These are phyloP conservation scores for Chamaenerion angustifolium DNA, from an alignment of 345 rosid species.

Conservation along the genomic window DNA sequence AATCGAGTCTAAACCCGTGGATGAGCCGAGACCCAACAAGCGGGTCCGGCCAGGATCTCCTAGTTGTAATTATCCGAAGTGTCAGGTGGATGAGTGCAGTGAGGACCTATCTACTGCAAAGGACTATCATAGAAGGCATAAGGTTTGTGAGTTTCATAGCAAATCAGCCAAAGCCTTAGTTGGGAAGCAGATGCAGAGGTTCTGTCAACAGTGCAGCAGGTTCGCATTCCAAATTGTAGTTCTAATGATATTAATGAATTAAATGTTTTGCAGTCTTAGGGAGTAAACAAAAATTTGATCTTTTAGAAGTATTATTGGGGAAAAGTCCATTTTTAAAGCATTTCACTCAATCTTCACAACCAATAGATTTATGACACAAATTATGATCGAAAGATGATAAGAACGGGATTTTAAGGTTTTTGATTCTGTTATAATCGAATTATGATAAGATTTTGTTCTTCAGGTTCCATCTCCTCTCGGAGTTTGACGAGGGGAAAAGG, in stretches of 20 bases:
- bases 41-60: slow-evolving; percentile 72
- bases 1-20: slow-evolving; percentile 24
- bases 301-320: too few relatives aligned
- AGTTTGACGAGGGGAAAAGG: slow-evolving; percentile 81
- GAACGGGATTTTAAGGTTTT: not conserved
- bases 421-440: not conserved
- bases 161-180: slow-evolving; percentile 67
- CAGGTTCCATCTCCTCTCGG: slow-evolving; percentile 72
- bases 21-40: slow-evolving; percentile 55
- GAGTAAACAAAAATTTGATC: too few relatives aligned
- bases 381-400: too few relatives aligned
- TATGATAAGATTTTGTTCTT: not conserved
- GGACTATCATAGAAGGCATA: slow-evolving; percentile 88
- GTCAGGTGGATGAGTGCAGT: slow-evolving; percentile 77
- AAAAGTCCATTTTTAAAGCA: too few relatives aligned
- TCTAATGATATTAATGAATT: not conserved
- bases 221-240: slow-evolving; percentile 4
- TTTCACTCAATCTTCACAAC: too few relatives aligned
- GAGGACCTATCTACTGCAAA: slow-evolving; percentile 70
- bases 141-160: slow-evolving; percentile 80
- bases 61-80: slow-evolving; percentile 51
- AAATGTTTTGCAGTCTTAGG: too few relatives aligned
- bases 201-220: slow-evolving; percentile 99
- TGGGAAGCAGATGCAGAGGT: slow-evolving; percentile 89
- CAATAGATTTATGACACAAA: too few relatives aligned